Conservation (phyloP, 495 filamentous ascomycete genomes). For the Endocarpon pusillum region DNA sequence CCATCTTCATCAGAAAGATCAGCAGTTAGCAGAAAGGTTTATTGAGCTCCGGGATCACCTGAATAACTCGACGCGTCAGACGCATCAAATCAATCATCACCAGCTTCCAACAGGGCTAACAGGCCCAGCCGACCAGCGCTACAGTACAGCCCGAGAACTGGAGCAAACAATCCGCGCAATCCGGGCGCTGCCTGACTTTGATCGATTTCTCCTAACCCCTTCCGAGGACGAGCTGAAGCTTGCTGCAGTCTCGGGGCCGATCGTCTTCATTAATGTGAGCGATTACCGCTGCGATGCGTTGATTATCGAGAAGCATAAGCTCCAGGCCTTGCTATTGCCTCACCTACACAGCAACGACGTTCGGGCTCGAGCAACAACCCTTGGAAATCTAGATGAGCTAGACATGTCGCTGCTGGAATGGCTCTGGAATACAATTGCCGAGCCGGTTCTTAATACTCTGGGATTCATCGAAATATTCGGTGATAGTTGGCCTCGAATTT, state of each 20-base stretch:
- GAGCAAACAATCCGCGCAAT: slow-evolving; percentile 1
- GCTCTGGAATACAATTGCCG: slow-evolving; percentile 9
- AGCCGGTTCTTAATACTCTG: slow-evolving; percentile 6
- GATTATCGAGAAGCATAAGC: slow-evolving; percentile 1
- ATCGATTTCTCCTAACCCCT: slow-evolving; percentile 7
- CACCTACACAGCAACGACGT: background rate
- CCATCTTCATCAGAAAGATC: slow-evolving; percentile 5
- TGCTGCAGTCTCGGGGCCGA: slow-evolving; percentile 5
- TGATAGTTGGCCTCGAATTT: slow-evolving; percentile 7
- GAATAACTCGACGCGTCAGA: background rate
- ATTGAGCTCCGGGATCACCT: slow-evolving; percentile 1
- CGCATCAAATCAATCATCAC: background rate
- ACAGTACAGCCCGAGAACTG: background rate
- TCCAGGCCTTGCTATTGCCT: slow-evolving; percentile 1
- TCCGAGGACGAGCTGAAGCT: slow-evolving; percentile 5
- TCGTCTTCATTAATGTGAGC: slow-evolving; percentile 11
- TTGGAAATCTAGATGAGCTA: slow-evolving; percentile 1
- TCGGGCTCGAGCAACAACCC: background rate
- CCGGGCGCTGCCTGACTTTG: slow-evolving; percentile 5
- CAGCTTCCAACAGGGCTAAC: too few species aligned
- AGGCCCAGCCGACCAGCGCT: background rate
- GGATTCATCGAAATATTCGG: slow-evolving; percentile 4
- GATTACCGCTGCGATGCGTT: slow-evolving; percentile 6
- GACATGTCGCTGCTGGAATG: slow-evolving; percentile 7
- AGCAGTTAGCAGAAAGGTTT: slow-evolving; percentile 4